Percentiles rank a stretch among this genome's conserved stretches.
These are phyloP conservation scores for Erodium moschatum DNA, from an alignment of 441 rosid species.

Conservation along the genomic window DNA sequence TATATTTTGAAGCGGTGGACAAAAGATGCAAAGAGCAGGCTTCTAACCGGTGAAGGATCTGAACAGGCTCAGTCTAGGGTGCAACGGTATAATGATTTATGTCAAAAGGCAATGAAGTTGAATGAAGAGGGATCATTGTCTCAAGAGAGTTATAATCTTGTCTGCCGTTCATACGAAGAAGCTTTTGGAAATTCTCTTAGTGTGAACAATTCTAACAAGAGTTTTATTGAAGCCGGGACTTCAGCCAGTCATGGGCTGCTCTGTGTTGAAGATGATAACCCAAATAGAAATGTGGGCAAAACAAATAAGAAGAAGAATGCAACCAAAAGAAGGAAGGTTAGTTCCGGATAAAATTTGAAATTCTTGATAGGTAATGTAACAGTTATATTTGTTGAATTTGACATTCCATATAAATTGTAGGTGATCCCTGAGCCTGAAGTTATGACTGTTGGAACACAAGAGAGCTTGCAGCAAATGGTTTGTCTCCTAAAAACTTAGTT, in stretches of 20 bases:
- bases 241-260: conserved; percentile 63
- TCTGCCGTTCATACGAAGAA: conserved; percentile 57
- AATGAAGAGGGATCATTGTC: conserved; percentile 72
- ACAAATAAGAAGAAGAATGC: conserved; percentile 70
- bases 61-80: conserved; percentile 58
- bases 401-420: conserved; percentile 32
- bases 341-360: conserved; percentile 14
- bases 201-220: conserved; percentile 54
- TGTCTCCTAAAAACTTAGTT: conserved; percentile 22
- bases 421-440: conserved; percentile 63
- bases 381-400: background rate
- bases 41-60: conserved; percentile 43
- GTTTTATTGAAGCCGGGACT: conserved; percentile 48
- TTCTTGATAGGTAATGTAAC: conserved; percentile 12
- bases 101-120: conserved; percentile 57
- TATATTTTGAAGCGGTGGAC: conserved; percentile 77
- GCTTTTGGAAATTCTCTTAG: conserved; percentile 50
- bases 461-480: conserved; percentile 75
- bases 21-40: conserved; percentile 62
- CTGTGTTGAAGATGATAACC: conserved; percentile 67
- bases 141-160: conserved; percentile 64
- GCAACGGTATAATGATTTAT: conserved; percentile 62
- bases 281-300: conserved; percentile 52
- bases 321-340: conserved; percentile 76
- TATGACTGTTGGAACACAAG: conserved; percentile 52